Percentiles rank a stretch among this genome's conserved stretches.
Evolutionary conservation across 2,329 filamentous ascomycete genomes (phyloP).

Genomic region (Arthrobotrys entomopaga): DNA sequence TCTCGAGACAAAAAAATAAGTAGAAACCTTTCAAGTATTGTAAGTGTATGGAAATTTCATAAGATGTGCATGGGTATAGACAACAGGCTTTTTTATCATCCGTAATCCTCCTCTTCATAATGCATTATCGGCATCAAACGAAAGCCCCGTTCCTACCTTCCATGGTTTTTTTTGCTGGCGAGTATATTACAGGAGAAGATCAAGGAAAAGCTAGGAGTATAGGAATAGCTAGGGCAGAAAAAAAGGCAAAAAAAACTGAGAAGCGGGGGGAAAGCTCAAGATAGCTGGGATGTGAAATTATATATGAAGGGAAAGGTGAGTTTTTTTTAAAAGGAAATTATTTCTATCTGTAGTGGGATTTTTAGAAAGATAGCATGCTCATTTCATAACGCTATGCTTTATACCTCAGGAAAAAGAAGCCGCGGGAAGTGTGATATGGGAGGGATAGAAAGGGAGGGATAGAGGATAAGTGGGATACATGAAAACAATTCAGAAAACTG

Average conservation of each 20-base stretch:
- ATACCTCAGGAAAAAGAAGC: conserved; percentile 10
- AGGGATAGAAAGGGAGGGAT: conserved; percentile 1
- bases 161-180: background rate
- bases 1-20: too few species aligned
- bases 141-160: conserved; percentile 7
- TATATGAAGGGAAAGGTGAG: conserved; percentile 21
- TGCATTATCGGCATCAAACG: background rate
- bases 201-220: background rate
- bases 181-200: conserved; percentile 43
- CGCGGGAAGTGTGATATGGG: background rate
- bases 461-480: conserved; percentile 9
- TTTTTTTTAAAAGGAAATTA: conserved; percentile 33
- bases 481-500: conserved; percentile 7
- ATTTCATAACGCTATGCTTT: conserved; percentile 32
- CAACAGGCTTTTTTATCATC: background rate
- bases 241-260: background rate
- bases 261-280: background rate
- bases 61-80: conserved; percentile 13
- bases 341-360: conserved; percentile 26
- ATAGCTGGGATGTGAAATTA: conserved; percentile 5
- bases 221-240: background rate
- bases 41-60: too few species aligned
- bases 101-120: background rate
- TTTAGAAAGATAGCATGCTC: conserved; percentile 22
- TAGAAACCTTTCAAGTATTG: too few species aligned